phyloP scores from a whole-genome alignment of 2,329 filamentous ascomycete species.

The Pezicula radicicola region DNA sequence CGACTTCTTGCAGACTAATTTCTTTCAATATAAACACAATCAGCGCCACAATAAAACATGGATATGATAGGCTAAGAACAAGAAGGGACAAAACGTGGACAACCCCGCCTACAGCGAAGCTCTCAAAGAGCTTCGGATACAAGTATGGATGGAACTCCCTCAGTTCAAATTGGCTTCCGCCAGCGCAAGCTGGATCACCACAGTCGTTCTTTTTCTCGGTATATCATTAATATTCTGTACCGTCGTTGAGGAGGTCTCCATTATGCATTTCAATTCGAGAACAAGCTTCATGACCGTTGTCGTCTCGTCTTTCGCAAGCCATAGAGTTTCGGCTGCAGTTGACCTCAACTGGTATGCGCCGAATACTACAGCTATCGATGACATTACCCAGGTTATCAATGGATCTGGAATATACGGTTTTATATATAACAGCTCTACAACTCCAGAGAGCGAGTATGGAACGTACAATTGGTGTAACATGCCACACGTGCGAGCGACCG shows the following conservation, averaged over 20 bases:
- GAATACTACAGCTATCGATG: slow-evolving; percentile 53
- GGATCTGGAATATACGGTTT: slow-evolving; percentile 68
- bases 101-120: too few relatives aligned
- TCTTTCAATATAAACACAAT: too few relatives aligned
- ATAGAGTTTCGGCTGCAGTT: slow-evolving; percentile 12
- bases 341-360: slow-evolving; percentile 54
- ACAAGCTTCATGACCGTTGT: slow-evolving; percentile 16
- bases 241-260: slow-evolving; percentile 10
- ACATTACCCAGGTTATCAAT: slow-evolving; percentile 54
- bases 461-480: slow-evolving; percentile 84
- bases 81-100: too few relatives aligned
- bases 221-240: slow-evolving; percentile 12
- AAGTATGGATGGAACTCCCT: slow-evolving; percentile 22
- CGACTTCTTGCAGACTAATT: too few relatives aligned
- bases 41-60: too few relatives aligned
- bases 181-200: slow-evolving; percentile 11
- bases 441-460: slow-evolving; percentile 54
- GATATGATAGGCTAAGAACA: too few relatives aligned
- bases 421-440: slow-evolving; percentile 64
- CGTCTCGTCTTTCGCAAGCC: slow-evolving; percentile 13
- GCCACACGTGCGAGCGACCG: slow-evolving; percentile 67
- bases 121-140: neutral
- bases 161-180: slow-evolving; percentile 1
- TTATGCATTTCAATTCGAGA: slow-evolving; percentile 15
- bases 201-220: slow-evolving; percentile 10